These are phyloP conservation scores for Geotrichum restrictum DNA, from an alignment of 1,139 yeast genomes.

Conservation along the genomic window DNA sequence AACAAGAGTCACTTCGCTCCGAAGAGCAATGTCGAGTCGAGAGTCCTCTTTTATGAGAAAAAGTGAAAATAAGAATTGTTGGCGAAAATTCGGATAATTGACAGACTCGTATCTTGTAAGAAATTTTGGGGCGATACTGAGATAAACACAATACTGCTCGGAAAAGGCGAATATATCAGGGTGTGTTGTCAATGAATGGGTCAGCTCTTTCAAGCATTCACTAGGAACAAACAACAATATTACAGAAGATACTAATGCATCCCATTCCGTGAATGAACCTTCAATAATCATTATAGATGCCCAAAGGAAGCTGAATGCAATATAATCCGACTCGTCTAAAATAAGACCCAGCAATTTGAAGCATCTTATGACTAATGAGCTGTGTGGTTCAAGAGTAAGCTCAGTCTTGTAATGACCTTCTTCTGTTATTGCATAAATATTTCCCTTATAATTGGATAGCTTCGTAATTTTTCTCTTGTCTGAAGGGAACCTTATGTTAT, in stretches of 20 bases:
- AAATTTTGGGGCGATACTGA: neutral
- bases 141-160: conserved; percentile 6
- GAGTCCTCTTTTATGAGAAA: conserved; percentile 18
- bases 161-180: conserved; percentile 8
- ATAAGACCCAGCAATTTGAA: conserved; percentile 40
- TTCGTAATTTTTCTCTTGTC: conserved; percentile 20
- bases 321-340: conserved; percentile 56
- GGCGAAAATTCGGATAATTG: neutral
- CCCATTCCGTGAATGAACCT: conserved; percentile 55
- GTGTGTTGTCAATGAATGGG: conserved; percentile 12
- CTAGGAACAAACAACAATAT: conserved; percentile 39
- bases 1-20: neutral
- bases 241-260: conserved; percentile 53
- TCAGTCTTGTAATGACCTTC: conserved; percentile 13
- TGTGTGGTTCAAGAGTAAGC: conserved; percentile 42
- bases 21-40: conserved; percentile 12
- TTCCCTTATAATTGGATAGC: conserved; percentile 9
- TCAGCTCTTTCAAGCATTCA: conserved; percentile 8
- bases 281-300: conserved; percentile 50
- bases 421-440: conserved; percentile 16
- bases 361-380: conserved; percentile 43
- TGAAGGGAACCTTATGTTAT: conserved; percentile 25
- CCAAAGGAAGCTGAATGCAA: conserved; percentile 62
- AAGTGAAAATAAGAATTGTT: neutral
- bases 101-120: neutral